Conservation (phyloP, 192 early-diverging fungal species). For the Backusella liffmaniae region DNA sequence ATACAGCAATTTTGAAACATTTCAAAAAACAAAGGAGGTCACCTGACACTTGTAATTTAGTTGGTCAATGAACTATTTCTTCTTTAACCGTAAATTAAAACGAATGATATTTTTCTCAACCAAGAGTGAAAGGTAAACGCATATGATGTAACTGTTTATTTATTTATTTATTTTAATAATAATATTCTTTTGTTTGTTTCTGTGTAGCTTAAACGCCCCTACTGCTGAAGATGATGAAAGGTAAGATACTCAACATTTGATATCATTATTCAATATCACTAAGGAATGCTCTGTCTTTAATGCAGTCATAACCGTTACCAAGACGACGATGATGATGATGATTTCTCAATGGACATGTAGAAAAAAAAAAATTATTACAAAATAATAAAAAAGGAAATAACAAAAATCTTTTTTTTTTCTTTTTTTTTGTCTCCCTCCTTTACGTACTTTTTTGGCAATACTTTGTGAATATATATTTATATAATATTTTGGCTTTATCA, state of each 20-base stretch:
- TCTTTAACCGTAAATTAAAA: constrained; percentile 89
- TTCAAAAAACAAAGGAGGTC: neutral
- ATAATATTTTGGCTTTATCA: neutral
- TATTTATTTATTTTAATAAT: neutral
- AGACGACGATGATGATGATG: constrained; percentile 61
- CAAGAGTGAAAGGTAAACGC: constrained; percentile 78
- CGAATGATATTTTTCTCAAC: constrained; percentile 92
- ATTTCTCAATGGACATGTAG: constrained; percentile 70
- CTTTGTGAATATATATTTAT: constrained; percentile 10
- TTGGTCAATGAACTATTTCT: constrained; percentile 98
- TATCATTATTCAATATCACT: neutral
- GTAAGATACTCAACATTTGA: neutral
- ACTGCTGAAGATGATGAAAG: constrained; percentile 50
- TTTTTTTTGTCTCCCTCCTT: neutral
- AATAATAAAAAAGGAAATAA: neutral
- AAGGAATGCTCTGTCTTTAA: neutral
- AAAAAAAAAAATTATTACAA: neutral
- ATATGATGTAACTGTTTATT: neutral
- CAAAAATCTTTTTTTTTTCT: neutral
- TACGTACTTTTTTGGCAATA: neutral
- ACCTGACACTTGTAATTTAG: constrained; percentile 37
- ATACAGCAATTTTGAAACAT: neutral
- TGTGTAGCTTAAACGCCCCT: constrained; percentile 49
- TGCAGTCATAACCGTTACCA: constrained; percentile 32
- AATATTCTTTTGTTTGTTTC: neutral